Percentiles rank a stretch among this genome's conserved stretches.
These are phyloP conservation scores for Penicillium vulpinum DNA, from an alignment of 2,329 filamentous ascomycete genomes.

Conservation along the genomic window DNA sequence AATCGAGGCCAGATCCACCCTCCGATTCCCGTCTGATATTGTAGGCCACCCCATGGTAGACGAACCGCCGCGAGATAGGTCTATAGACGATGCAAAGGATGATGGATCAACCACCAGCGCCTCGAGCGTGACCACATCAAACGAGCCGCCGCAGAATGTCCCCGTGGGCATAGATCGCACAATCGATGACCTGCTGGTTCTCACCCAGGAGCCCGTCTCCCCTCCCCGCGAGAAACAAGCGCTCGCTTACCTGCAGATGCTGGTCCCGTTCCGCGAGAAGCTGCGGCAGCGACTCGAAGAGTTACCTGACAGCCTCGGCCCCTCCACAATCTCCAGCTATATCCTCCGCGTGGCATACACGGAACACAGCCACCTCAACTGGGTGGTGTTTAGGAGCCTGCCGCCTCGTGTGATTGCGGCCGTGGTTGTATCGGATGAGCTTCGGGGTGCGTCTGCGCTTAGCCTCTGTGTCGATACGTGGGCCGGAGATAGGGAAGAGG, in stretches of 20 bases:
- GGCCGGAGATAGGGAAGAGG: conserved; percentile 1
- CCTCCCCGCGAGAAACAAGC: conserved; percentile 1
- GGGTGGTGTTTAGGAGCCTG: conserved; percentile 14
- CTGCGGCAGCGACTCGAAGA: conserved; percentile 16
- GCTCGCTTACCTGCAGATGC: conserved; percentile 7
- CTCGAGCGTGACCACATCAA: neutral
- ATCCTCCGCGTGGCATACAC: conserved; percentile 15
- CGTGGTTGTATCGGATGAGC: conserved; percentile 14
- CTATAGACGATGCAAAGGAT: no score
- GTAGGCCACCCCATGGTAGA: no score
- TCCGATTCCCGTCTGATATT: no score
- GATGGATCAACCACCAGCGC: neutral
- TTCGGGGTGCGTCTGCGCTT: conserved; percentile 16
- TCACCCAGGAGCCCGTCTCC: conserved; percentile 7
- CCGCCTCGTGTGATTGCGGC: conserved; percentile 10
- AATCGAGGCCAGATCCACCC: no score
- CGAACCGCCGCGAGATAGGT: no score
- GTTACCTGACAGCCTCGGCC: conserved; percentile 12
- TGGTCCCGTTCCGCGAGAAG: conserved; percentile 9
- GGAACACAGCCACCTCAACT: conserved; percentile 16
- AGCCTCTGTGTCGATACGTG: conserved; percentile 14
- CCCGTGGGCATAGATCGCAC: neutral
- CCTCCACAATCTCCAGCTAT: conserved; percentile 11
- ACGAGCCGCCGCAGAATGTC: conserved; percentile 5
- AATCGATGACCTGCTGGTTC: conserved; percentile 16